A percentile compares a stretch with the other conserved stretches of the same genome.
Evolutionary conservation across 176 grass and related monocot species (phyloP).

Genomic region (Carex cristatella): DNA sequence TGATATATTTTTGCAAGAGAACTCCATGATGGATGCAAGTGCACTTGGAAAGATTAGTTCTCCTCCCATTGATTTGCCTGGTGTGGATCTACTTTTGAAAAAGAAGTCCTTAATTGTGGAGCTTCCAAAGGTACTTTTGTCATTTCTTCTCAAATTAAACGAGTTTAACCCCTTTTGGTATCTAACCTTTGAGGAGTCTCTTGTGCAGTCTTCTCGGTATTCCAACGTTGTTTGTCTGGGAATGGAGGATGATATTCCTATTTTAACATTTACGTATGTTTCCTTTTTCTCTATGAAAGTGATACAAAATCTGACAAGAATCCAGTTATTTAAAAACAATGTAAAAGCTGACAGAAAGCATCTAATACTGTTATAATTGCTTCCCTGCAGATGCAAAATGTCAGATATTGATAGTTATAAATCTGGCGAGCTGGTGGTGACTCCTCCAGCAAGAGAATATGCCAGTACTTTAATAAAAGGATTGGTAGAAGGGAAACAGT

Average conservation of each 20-base stretch:
- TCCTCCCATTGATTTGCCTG: constrained; percentile 51
- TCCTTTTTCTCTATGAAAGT: not conserved
- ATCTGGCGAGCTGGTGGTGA: constrained; percentile 44
- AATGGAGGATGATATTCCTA: constrained; percentile 69
- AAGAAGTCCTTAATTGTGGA: constrained; percentile 63
- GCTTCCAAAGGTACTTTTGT: constrained; percentile 53
- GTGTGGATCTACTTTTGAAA: constrained; percentile 41
- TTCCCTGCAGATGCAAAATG: constrained; percentile 42
- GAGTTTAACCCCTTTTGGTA: not conserved
- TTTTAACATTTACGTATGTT: constrained; percentile 80
- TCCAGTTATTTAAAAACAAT: not conserved
- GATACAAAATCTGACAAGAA: not conserved
- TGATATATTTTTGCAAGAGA: constrained; percentile 85
- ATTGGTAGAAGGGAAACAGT: constrained; percentile 66
- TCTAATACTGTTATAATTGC: not conserved
- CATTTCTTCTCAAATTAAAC: not conserved
- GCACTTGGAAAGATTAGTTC: constrained; percentile 21
- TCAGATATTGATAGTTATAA: constrained; percentile 53
- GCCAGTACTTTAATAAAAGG: constrained; percentile 56
- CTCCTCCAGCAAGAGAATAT: constrained; percentile 50
- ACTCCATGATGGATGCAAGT: constrained; percentile 37
- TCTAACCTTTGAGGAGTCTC: constrained; percentile 8
- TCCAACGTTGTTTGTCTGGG: constrained; percentile 80
- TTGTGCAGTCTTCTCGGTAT: constrained; percentile 77
- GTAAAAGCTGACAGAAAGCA: not conserved